Base-by-base conservation (phyloP, 108 stramenopile species). In the Conticribra weissflogii region DNA sequence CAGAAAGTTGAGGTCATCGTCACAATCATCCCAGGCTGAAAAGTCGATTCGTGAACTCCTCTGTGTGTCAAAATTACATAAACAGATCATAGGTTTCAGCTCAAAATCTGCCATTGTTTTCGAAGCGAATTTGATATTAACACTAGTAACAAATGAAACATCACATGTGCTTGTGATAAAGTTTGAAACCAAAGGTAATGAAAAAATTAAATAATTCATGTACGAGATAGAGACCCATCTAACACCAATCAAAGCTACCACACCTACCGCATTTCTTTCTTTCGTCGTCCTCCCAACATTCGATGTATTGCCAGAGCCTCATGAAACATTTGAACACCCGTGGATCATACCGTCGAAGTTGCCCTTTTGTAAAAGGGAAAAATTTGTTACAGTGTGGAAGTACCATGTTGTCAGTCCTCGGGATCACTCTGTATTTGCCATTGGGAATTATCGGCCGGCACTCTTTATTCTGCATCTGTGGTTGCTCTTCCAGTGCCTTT, bases 321-420 rank as follows among this genome's bases (percentile, higher is more conserved):
- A 54, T 54, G 56, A 94, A 82, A 25, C 68, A 87, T 17, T 54
- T 48, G 33, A 64, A 87, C 0, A 81, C 66, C 23, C 68, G 72
- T 28, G 83, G 83, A 82, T 94, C 93, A 62, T 88, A 63, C 9
- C 76, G 60, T 8, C 73, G 69, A 24, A 94, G 71, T 73, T 94
- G 93, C 8, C 85, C 87, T 25, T 85, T 79, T 1, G 90, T 91
- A 59, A 94, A 94, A 22, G 93, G 93, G 60, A 84, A 94, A 70
- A 94, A 94, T 48, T 94, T 94, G 63, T 88, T 88, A 76, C 93
- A 94, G 59, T 87, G 86, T 9, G 76, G 81, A 30, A 79, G 22
- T n/a, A 74, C 24, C 8, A 33, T 59, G 7, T n/a, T n/a, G n/a
- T 32, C 52, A 2, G 57, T 54, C 31, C 54, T 50, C 27, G 32